Evolutionary conservation across 1,139 yeast genomes (phyloP), one percentile per base, ranked within the genome.

Genomic region (Diutina pseudorugosa): DNA sequence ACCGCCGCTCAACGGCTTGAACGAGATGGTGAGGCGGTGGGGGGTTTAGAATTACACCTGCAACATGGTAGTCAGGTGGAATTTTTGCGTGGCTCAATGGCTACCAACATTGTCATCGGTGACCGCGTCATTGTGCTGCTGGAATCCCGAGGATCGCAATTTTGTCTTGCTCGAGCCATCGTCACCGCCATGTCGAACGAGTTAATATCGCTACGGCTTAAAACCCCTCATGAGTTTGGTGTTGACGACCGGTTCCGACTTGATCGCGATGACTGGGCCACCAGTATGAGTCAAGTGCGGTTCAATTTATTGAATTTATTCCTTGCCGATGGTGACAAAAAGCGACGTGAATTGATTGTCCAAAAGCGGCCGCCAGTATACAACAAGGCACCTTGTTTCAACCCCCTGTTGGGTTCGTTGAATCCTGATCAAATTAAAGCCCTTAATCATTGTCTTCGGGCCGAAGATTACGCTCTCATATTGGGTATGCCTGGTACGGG

Each of bases 401-500:
- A 40, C 8, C 42, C 47, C 5, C 48, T 30, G 18, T 9, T 27
- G 8, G 62, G 59, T 4, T 55, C 59, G 4, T 75, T 82, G 59
- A 93, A 93, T 60, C 61, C 64, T 0, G 95, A 89, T 60, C 99
- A 93, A 62, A 57, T 70, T 4, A 59, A 57, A 1, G 98, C 98
- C 0, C 74, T 93, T 48, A 75, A 80, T 12, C 77, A 75, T 57
- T 89, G 82, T 0, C 63, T 89, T 52, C 65, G 75, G 19, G 77
- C 95, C 0, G 67, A 83, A 51, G 96, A 91, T 62, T 93, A 87
- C 63, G 73, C 93, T 2, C 71, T 93, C 57, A 79, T 93, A 40
- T 69, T 91, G 54, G 99, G 99, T 1, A 93, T 94, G 98, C 98
- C 98, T 0, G 99, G 99, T 1, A 93, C 98, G 0, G 99, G 99